Base-by-base conservation (phyloP, 2,329 filamentous ascomycete species). In the Xylariaceae sp. region DNA sequence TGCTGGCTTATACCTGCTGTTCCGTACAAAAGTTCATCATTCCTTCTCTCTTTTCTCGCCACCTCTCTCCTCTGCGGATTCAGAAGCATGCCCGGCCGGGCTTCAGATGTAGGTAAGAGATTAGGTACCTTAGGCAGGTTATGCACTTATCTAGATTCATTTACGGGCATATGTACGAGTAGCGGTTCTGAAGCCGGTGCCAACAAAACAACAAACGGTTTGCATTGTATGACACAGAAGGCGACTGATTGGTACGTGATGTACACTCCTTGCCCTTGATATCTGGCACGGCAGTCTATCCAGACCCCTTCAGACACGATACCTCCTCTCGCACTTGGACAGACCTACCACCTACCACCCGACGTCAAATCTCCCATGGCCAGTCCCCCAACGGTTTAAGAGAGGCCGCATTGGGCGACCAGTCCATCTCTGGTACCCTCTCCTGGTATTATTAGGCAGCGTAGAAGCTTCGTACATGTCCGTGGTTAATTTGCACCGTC, bases 241-340 rank as follows among this genome's bases (percentile, higher is more conserved):
- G 51, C 51, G 56, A 55, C 58, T 61, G 55, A 56, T 45, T n/a
- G 11, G 13, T 45, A n/a, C 5, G 13, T 45, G n/a, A 45, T 45
- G 10, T 53, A 53, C 44, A 55, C 45, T 57, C 45, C 55, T 41
- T 53, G 50, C 15, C 37, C 53, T 58, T 44, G 34, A 13, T 51
- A 51, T 51, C 51, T 8, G 10, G 11, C 13, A 51, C 48, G 18
- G 11, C 23, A 30, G 4, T 30, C 17, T 51, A 35, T 15, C 53
- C 53, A 61, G 57, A 37, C 44, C 30, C 51, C 51, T 53, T 57
- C 47, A 30, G 35, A 56, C 44, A 56, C 41, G 54, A 54, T n/a
- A 51, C 50, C 45, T 44, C 37, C 13, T 41, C 37, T 15, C 47
- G 44, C 39, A 34, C 39, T 23, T 39, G 8, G 17, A 15, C 53